These are phyloP conservation scores for Aureobasidium sp. DNA, from an alignment of 2,329 filamentous ascomycete species.

Conservation along the genomic window DNA sequence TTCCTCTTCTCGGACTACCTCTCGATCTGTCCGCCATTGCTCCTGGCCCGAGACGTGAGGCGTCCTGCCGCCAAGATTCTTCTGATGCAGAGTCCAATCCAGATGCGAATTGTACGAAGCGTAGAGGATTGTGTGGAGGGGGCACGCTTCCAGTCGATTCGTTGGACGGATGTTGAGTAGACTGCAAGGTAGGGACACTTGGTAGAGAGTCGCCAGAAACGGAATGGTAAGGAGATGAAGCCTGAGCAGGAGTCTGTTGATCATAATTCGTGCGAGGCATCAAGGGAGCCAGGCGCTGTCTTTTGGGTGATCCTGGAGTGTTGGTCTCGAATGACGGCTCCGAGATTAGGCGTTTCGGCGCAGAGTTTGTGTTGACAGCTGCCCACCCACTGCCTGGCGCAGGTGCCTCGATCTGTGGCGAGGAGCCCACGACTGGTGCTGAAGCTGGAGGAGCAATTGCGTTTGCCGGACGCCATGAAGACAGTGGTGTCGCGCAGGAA, in stretches of 20 bases:
- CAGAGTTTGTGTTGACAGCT: conserved; percentile 37
- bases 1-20: conserved; percentile 24
- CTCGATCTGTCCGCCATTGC: conserved; percentile 17
- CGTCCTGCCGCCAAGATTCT: conserved; percentile 26
- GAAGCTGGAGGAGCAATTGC: conserved; percentile 17
- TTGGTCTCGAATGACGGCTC: conserved; percentile 27
- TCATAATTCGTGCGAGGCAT: conserved; percentile 31
- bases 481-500: conserved; percentile 5
- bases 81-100: conserved; percentile 24
- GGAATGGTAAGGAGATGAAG: conserved; percentile 6
- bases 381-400: conserved; percentile 35
- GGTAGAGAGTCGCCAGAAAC: conserved; percentile 12
- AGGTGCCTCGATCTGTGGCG: conserved; percentile 21
- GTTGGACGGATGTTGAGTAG: conserved; percentile 29
- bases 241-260: conserved; percentile 19
- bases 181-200: conserved; percentile 11
- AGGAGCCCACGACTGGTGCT: conserved; percentile 7
- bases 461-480: conserved; percentile 19
- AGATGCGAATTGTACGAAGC: conserved; percentile 29
- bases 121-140: conserved; percentile 25
- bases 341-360: conserved; percentile 33
- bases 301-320: conserved; percentile 36
- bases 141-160: conserved; percentile 24
- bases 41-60: conserved; percentile 15
- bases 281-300: conserved; percentile 36